A percentile compares a stretch with the other conserved stretches of the same genome.
Evolutionary conservation across 2,329 filamentous ascomycete species (phyloP).

Genomic region (Aspergillus fijiensis): DNA sequence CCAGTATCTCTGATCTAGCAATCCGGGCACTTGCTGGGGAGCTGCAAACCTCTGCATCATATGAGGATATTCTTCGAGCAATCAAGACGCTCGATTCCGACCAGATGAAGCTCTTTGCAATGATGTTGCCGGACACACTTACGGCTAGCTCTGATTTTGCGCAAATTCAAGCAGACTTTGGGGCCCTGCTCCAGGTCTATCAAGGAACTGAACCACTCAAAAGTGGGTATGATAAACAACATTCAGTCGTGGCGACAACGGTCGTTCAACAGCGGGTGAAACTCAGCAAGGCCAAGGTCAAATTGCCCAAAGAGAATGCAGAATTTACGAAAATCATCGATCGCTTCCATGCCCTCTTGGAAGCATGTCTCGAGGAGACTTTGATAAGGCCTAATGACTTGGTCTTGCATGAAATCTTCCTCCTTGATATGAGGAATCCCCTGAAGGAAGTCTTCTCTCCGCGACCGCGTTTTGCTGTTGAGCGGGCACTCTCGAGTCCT

Average conservation of each 20-base stretch:
- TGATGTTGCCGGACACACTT: conserved; percentile 34
- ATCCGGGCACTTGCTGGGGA: conserved; percentile 52
- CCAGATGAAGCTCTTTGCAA: conserved; percentile 44
- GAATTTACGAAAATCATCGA: conserved; percentile 57
- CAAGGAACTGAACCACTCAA: conserved; percentile 57
- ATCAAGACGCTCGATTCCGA: conserved; percentile 56
- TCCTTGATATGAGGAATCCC: conserved; percentile 59
- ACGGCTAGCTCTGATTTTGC: conserved; percentile 38
- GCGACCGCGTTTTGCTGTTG: conserved; percentile 57
- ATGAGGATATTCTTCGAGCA: conserved; percentile 54
- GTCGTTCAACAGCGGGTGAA: conserved; percentile 61
- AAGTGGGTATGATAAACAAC: conserved; percentile 72
- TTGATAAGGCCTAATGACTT: conserved; percentile 53
- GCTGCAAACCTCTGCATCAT: conserved; percentile 50
- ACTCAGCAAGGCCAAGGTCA: conserved; percentile 57
- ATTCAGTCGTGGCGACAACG: conserved; percentile 56
- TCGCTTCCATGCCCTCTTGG: conserved; percentile 47
- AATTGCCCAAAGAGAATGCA: conserved; percentile 53
- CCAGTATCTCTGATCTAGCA: conserved; percentile 37
- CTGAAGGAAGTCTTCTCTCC: conserved; percentile 59
- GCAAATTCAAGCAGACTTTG: conserved; percentile 49
- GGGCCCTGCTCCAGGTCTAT: conserved; percentile 48
- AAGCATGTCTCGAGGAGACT: conserved; percentile 45
- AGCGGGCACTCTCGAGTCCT: conserved; percentile 59
- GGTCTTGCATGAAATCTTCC: conserved; percentile 57